Percentiles rank a stretch among this genome's conserved stretches.
phyloP scores from a whole-genome alignment of 305 asterid species.

The Fraxinus greggii region DNA sequence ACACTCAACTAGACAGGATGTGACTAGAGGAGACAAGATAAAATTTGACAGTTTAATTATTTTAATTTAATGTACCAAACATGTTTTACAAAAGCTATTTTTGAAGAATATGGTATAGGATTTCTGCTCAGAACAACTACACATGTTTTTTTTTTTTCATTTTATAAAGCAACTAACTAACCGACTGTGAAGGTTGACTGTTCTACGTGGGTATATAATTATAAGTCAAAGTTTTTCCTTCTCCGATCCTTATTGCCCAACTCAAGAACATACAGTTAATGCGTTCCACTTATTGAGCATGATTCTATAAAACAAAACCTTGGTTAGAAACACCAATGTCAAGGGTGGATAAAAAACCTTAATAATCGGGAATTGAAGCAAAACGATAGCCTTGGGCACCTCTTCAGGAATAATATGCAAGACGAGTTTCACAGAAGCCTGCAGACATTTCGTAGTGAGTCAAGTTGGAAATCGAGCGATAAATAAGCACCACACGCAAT shows the following conservation, averaged over 20 bases:
- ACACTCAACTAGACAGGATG: neutral
- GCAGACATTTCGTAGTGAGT: constrained; percentile 20
- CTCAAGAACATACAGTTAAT: no score
- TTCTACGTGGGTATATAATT: neutral
- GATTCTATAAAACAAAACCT: neutral
- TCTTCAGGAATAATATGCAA: constrained; percentile 90
- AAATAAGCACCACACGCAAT: neutral
- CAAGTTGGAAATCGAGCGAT: neutral
- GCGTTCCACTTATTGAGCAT: no score
- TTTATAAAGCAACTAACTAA: neutral
- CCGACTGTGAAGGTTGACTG: neutral
- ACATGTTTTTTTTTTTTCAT: no score
- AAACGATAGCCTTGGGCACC: constrained; percentile 88
- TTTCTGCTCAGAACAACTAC: neutral
- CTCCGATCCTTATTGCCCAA: no score
- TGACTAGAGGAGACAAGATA: neutral
- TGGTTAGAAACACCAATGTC: neutral
- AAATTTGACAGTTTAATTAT: neutral
- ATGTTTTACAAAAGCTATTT: neutral
- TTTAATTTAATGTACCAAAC: neutral
- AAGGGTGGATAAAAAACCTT: constrained; percentile 25
- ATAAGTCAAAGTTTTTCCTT: neutral
- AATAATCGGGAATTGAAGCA: constrained; percentile 76
- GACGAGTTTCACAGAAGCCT: constrained; percentile 90
- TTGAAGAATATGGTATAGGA: neutral